phyloP scores from a whole-genome alignment of 2,329 filamentous ascomycete species.

The Chaetothyriales sp. region DNA sequence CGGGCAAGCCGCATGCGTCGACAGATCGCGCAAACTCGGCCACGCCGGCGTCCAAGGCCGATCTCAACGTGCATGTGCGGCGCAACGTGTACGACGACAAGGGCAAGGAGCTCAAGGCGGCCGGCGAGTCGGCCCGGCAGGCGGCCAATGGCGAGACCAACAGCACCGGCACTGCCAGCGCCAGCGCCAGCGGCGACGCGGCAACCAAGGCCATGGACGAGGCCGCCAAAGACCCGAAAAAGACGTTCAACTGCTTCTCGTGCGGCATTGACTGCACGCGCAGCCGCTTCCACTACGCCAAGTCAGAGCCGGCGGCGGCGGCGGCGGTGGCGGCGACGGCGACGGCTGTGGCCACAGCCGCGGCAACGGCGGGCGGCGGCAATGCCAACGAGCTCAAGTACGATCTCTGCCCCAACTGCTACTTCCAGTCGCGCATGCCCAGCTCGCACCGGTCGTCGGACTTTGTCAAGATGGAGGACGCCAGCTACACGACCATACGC shows the following conservation, averaged over 20 bases:
- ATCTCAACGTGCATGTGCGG: slow-evolving; percentile 81
- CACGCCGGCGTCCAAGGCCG: slow-evolving; percentile 55
- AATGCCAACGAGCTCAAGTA: slow-evolving; percentile 52
- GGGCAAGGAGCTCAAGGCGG: slow-evolving; percentile 63
- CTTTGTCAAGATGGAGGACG: slow-evolving; percentile 81
- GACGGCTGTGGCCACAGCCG: no score
- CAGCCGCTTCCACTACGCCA: slow-evolving; percentile 57
- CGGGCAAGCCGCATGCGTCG: slow-evolving; percentile 47
- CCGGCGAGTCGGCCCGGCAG: slow-evolving; percentile 51
- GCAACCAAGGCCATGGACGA: slow-evolving; percentile 50
- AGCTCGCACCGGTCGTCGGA: slow-evolving; percentile 63
- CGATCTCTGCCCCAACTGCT: slow-evolving; percentile 85
- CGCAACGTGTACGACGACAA: slow-evolving; percentile 92
- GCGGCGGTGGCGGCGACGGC: no score
- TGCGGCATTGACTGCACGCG: slow-evolving; percentile 82
- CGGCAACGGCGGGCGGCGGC: slow-evolving; percentile 38
- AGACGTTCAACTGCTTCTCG: slow-evolving; percentile 67
- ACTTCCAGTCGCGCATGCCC: slow-evolving; percentile 70
- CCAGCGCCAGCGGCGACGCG: slow-evolving; percentile 40
- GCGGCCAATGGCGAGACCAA: slow-evolving; percentile 60
- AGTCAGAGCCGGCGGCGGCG: slow-evolving; percentile 38
- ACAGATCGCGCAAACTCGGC: slow-evolving; percentile 61
- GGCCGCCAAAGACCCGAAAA: slow-evolving; percentile 48
- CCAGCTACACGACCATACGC: slow-evolving; percentile 61
- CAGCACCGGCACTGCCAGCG: slow-evolving; percentile 48